These are phyloP conservation scores for Begonia fuchsioides DNA, from an alignment of 306 rosid genomes.

Conservation along the genomic window DNA sequence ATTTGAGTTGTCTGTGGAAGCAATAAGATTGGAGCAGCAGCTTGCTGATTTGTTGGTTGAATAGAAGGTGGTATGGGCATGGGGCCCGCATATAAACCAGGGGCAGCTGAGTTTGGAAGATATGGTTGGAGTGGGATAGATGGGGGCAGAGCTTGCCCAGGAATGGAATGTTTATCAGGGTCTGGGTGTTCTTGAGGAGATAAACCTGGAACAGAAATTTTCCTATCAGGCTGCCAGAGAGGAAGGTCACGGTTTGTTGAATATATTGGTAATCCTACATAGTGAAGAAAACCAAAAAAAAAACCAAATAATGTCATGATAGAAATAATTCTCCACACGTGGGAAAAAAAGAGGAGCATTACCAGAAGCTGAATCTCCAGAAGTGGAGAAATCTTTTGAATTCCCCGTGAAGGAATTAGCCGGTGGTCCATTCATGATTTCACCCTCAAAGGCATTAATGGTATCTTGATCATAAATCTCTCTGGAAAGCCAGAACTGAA, in stretches of 20 bases:
- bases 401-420: slow-evolving; percentile 42
- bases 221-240: slow-evolving; percentile 76
- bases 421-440: slow-evolving; percentile 66
- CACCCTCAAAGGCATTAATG: slow-evolving; percentile 50
- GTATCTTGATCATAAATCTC: slow-evolving; percentile 67
- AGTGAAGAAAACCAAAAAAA: slow-evolving; percentile 4
- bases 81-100: slow-evolving; percentile 46
- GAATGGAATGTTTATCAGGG: slow-evolving; percentile 40
- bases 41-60: slow-evolving; percentile 47
- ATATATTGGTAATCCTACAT: slow-evolving; percentile 43
- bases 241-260: slow-evolving; percentile 27
- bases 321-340: too few relatives aligned
- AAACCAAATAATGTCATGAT: background rate
- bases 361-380: slow-evolving; percentile 57
- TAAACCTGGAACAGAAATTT: slow-evolving; percentile 29
- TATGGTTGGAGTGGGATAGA: slow-evolving; percentile 43
- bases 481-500: slow-evolving; percentile 90
- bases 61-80: slow-evolving; percentile 51
- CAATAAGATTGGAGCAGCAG: slow-evolving; percentile 36
- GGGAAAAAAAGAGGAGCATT: slow-evolving; percentile 7
- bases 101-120: slow-evolving; percentile 47
- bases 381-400: slow-evolving; percentile 40
- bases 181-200: slow-evolving; percentile 55
- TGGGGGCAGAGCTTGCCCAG: slow-evolving; percentile 42
- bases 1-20: slow-evolving; percentile 34